Evolutionary conservation across 345 rosid species (phyloP), one percentile per base, ranked within the genome.

Genomic region (Erodium maritimum): DNA sequence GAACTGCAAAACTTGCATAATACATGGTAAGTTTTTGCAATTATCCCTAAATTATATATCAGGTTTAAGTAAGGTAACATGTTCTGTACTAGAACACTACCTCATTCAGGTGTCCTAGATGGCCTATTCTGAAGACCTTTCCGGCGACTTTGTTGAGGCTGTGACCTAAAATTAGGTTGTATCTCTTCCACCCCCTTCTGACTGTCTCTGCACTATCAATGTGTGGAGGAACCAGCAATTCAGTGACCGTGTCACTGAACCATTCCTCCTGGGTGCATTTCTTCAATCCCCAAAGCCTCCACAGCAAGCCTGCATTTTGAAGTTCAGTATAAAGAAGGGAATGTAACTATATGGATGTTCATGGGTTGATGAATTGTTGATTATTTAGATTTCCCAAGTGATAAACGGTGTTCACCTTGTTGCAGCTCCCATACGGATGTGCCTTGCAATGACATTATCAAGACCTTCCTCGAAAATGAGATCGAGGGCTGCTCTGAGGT

Each of bases 201-300:
- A 93, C 99, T 62, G 89, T 72, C 74, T 93, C 99, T 0, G 85
- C 17, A 53, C 99, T 80, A 29, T 93, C 88, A 22, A 93, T 83
- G 57, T 83, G 33, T 2, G 95, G 86, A 2, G 99, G 99, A 65
- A 89, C 91, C 0, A 93, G 24, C 21, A 93, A 94, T 13, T 96
- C 97, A 21, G 99, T 93, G 71, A 93, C 99, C 0, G 99, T 93
- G 82, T 93, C 86, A 68, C 99, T 93, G 75, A 60, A 80, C 95
- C 99, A 89, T 69, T 93, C 99, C 66, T 89, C 99, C 76, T 80
- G 95, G 22, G 99, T 85, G 75, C 99, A 89, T 73, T 93, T 93
- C 79, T 87, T 93, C 82, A 93, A 70, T 13, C 99, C 99, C 97
- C 99, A n/a, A 93, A n/a, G 97, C 99, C 80, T 93, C 97, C 67